A percentile compares a stretch with the other conserved stretches of the same genome.
Evolutionary conservation across 768 basidiomycete species (phyloP).

Genomic region (Trametes cubensis): DNA sequence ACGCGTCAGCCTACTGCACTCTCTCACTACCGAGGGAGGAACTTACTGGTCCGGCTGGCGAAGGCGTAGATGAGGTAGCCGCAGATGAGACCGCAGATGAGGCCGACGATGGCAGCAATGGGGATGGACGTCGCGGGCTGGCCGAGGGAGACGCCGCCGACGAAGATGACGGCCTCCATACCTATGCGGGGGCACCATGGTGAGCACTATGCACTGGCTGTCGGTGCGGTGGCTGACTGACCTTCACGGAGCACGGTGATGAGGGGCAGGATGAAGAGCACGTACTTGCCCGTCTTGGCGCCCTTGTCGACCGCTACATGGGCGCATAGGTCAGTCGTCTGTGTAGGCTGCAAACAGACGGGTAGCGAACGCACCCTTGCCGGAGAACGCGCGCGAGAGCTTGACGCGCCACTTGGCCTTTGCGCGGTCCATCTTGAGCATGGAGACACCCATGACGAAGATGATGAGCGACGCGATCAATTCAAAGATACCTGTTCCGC

Average conservation of each 20-base stretch:
- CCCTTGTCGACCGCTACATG: conserved; percentile 48
- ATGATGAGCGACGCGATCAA: conserved; percentile 80
- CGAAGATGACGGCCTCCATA: conserved; percentile 91
- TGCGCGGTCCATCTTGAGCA: conserved; percentile 94
- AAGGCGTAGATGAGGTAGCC: conserved; percentile 83
- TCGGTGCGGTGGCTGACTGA: conserved; percentile 17
- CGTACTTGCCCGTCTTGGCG: conserved; percentile 72
- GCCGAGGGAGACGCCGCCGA: conserved; percentile 89
- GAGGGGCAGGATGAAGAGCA: conserved; percentile 85
- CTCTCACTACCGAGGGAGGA: not conserved
- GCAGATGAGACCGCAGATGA: conserved; percentile 73
- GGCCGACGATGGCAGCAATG: conserved; percentile 84
- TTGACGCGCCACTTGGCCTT: conserved; percentile 95
- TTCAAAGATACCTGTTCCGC: conserved; percentile 59
- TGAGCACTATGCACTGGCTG: not conserved
- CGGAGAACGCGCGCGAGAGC: conserved; percentile 76
- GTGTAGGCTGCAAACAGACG: too few relatives aligned
- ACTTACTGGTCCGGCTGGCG: conserved; percentile 69
- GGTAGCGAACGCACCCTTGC: conserved; percentile 44
- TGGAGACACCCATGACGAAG: conserved; percentile 89
- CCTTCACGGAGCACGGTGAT: conserved; percentile 95
- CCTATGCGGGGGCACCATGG: conserved; percentile 40
- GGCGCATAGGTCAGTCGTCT: not conserved
- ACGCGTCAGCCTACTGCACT: not conserved
- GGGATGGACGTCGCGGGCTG: conserved; percentile 85